Base-by-base conservation (phyloP, 805 yeast species). In the Metschnikowia continentalis region DNA sequence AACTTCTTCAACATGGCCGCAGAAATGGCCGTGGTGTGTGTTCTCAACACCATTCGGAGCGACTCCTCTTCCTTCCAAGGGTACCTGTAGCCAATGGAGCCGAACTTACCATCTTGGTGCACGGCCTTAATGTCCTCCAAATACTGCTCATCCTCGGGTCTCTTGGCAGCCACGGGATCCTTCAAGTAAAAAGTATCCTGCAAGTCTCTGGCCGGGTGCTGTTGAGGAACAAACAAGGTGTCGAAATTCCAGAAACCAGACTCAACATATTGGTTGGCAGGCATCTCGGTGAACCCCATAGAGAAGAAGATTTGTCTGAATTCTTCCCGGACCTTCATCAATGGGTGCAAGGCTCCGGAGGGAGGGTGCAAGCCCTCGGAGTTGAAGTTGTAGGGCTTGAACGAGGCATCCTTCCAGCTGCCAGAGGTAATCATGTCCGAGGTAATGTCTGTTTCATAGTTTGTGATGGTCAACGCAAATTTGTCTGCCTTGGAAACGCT, bases 171-270 rank as follows among this genome's bases (percentile, higher is more conserved):
- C 46, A 74, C 77, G 33, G 99, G 99, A 67, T 94, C 98, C 68
- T 91, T 92, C 72, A 94, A 79, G 75, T 94, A 94, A 77, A 94
- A 94, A 53, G 99, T 94, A 74, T 94, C 99, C 74, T 94, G 99
- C 69, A 94, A 79, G 69, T 94, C 99, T 77, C 99, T 86, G 46
- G 99, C 99, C 15, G 99, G 99, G 75, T 94, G 99, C 76, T 94
- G 98, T 76, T 94, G 99, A 50, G 99, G 99, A 49, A 94, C 99
- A 64, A 76, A 94, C 63, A 94, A 79, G 3, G 99, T 83, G 70
- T 94, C 99, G 66, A 94, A 94, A 74, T 94, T 94, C 99, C 99
- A 94, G 83, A 94, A 94, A 4, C 98, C 98, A 15, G 94, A 82
- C 68, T 94, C 99, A 48, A 94, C 99, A 68, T 91, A 94, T 71